Conservation (phyloP, 331 rosid species). For the Malus hybrid region DNA sequence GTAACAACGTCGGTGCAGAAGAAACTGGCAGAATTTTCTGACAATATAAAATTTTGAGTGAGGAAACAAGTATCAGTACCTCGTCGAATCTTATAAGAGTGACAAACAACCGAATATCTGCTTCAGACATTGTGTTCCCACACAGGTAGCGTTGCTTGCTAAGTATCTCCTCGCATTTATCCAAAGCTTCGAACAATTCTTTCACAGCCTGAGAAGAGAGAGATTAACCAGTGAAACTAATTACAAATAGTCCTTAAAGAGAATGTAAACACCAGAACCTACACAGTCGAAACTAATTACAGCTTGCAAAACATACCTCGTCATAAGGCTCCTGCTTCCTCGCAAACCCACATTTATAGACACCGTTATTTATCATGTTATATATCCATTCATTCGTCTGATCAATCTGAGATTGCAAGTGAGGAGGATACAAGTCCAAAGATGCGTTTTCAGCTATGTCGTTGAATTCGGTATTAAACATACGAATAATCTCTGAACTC, state of each 20-base stretch:
- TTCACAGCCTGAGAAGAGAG: constrained; percentile 55
- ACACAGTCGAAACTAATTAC: background rate
- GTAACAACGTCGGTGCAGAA: background rate
- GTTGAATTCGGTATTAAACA: constrained; percentile 78
- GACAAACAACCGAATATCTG: constrained; percentile 83
- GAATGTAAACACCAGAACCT: background rate
- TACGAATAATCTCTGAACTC: constrained; percentile 89
- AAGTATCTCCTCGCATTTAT: constrained; percentile 71
- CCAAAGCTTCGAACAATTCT: constrained; percentile 64
- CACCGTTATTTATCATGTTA: constrained; percentile 65
- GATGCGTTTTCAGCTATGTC: constrained; percentile 58
- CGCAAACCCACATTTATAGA: constrained; percentile 90
- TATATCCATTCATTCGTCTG: constrained; percentile 62
- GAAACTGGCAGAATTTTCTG: background rate
- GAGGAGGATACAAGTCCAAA: constrained; percentile 58
- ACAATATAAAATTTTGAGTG: background rate
- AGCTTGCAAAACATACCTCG: constrained; percentile 29
- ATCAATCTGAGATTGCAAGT: constrained; percentile 36
- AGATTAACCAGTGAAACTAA: background rate
- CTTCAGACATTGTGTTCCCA: constrained; percentile 68
- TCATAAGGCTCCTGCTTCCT: constrained; percentile 74
- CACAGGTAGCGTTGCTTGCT: constrained; percentile 77
- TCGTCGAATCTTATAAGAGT: constrained; percentile 94
- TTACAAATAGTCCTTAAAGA: background rate
- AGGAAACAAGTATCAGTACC: constrained; percentile 35